Evolutionary conservation across 805 yeast species (phyloP).

Genomic region (Starmerella roubikii): DNA sequence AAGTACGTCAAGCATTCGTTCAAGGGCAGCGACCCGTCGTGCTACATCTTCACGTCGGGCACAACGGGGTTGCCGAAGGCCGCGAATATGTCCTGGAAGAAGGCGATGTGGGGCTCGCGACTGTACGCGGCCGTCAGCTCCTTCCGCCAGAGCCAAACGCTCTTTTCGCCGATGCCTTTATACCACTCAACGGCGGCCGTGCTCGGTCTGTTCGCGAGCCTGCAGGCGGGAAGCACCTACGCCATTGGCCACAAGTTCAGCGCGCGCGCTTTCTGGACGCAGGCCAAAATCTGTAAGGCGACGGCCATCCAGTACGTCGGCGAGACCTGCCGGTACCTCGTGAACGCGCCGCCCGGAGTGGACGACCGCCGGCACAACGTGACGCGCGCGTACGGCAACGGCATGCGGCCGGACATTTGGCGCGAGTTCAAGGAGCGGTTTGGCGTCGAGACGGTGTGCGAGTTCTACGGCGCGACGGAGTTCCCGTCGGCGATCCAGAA

Average conservation of each 20-base stretch:
- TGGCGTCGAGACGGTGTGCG: constrained; percentile 63
- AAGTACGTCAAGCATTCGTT: constrained; percentile 32
- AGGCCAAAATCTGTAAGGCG: constrained; percentile 54
- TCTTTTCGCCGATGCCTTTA: constrained; percentile 87
- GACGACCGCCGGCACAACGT: constrained; percentile 47
- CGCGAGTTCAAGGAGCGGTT: constrained; percentile 61
- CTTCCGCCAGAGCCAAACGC: constrained; percentile 39
- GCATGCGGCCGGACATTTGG: constrained; percentile 85
- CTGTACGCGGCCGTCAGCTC: constrained; percentile 59
- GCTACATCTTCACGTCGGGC: constrained; percentile 80
- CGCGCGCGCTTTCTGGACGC: constrained; percentile 78
- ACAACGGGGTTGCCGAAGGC: constrained; percentile 93
- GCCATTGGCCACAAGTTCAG: constrained; percentile 74
- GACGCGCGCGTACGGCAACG: constrained; percentile 75
- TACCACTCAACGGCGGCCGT: constrained; percentile 91
- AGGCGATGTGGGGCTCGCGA: constrained; percentile 55
- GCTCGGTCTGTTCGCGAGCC: constrained; percentile 63
- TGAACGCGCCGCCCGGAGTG: constrained; percentile 51
- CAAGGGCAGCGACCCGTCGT: constrained; percentile 47
- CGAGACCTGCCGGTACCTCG: constrained; percentile 77
- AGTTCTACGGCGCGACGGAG: constrained; percentile 88
- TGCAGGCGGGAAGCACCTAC: constrained; percentile 56
- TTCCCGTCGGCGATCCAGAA: constrained; percentile 79
- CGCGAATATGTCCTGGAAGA: constrained; percentile 86
- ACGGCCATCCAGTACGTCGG: constrained; percentile 90